Conservation (phyloP, 768 basidiomycete species). For the Pisolithus sp. region DNA sequence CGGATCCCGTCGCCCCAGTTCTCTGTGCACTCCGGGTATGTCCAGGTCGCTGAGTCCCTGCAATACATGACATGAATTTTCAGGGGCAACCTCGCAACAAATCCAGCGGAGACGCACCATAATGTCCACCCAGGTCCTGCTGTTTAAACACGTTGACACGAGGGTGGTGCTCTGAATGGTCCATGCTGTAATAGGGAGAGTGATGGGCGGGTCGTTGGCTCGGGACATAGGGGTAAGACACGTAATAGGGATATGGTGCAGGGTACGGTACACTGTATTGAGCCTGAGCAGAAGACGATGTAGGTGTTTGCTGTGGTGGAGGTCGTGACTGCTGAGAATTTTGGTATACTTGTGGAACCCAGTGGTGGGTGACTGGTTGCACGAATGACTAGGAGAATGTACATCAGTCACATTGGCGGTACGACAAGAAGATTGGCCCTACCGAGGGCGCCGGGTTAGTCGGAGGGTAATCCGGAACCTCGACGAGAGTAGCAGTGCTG, state of each 20-base stretch:
- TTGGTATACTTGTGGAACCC: no score
- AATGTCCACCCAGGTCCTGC: not conserved
- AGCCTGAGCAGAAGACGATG: not conserved
- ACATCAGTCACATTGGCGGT: not conserved
- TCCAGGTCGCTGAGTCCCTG: not conserved
- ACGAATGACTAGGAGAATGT: no score
- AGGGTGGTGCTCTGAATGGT: not conserved
- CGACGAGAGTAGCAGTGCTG: slow-evolving; percentile 31
- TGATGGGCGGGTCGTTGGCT: no score
- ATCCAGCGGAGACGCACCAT: not conserved
- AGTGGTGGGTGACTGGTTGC: no score
- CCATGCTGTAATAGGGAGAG: not conserved
- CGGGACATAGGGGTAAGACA: not conserved
- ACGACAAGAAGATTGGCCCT: not conserved
- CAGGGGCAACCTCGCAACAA: not conserved
- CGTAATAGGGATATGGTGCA: not conserved
- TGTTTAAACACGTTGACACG: not conserved
- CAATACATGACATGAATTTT: not conserved
- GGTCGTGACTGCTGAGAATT: not conserved
- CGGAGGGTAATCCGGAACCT: slow-evolving; percentile 17
- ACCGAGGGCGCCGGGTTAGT: slow-evolving; percentile 10
- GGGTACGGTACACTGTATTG: not conserved
- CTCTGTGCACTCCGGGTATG: not conserved
- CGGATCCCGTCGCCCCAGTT: not conserved
- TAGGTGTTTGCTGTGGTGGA: not conserved